A percentile compares a stretch with the other conserved stretches of the same genome.
phyloP scores from a whole-genome alignment of 192 early-diverging fungal species.

The Phlyctochytrium planicorne region DNA sequence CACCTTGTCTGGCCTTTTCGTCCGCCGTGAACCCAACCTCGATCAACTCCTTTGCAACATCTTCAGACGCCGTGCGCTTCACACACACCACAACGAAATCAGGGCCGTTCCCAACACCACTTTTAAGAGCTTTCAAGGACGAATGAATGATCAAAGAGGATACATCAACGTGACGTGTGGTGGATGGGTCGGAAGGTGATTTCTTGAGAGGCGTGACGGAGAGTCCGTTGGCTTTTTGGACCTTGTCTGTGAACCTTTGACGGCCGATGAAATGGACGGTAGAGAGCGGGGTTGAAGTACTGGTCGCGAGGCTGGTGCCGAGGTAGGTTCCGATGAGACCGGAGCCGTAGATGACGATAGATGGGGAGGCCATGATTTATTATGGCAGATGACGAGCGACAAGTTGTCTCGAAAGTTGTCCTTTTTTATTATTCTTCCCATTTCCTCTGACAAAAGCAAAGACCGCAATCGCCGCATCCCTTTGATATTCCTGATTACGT shows the following conservation, averaged over 20 bases:
- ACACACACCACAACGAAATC: constrained; percentile 28
- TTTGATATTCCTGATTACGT: too few relatives aligned
- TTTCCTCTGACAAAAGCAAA: too few relatives aligned
- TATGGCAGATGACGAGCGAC: too few relatives aligned
- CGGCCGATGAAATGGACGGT: constrained; percentile 12
- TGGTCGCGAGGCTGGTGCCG: constrained; percentile 25
- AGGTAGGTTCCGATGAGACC: constrained; percentile 43
- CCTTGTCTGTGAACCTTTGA: neutral
- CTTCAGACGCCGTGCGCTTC: constrained; percentile 18
- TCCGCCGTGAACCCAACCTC: constrained; percentile 11
- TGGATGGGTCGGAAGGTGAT: constrained; percentile 1
- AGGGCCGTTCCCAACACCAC: constrained; percentile 5
- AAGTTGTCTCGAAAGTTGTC: too few relatives aligned
- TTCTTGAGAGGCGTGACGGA: neutral
- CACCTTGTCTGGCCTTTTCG: constrained; percentile 16
- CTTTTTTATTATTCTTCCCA: too few relatives aligned
- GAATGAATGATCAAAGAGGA: neutral
- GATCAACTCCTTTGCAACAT: constrained; percentile 17
- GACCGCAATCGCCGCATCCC: too few relatives aligned
- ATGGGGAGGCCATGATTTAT: too few relatives aligned
- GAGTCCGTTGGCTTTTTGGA: constrained; percentile 7
- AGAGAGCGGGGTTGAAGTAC: constrained; percentile 4
- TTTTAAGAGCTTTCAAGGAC: constrained; percentile 9
- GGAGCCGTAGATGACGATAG: constrained; percentile 33
- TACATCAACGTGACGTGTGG: neutral